A percentile compares a stretch with the other conserved stretches of the same genome.
phyloP scores from a whole-genome alignment of 2,329 filamentous ascomycete species.

The Colletotrichum zoysiae region DNA sequence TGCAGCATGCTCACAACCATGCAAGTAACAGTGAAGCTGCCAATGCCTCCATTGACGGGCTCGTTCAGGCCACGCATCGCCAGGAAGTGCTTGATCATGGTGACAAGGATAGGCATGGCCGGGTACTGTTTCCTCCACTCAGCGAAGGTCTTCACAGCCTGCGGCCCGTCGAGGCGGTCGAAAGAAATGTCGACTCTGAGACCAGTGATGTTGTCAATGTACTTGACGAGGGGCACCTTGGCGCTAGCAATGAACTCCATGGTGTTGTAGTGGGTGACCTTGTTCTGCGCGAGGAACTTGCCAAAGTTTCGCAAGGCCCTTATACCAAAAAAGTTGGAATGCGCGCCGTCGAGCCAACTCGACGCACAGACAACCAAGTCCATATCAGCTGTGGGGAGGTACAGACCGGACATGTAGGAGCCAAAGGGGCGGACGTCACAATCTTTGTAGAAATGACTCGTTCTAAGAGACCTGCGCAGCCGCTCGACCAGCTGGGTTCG shows the following conservation, averaged over 20 bases:
- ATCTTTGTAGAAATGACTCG: constrained; percentile 64
- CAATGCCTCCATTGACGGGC: constrained; percentile 89
- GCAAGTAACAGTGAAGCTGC: constrained; percentile 94
- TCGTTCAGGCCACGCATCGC: constrained; percentile 92
- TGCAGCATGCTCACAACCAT: constrained; percentile 91
- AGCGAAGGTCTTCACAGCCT: constrained; percentile 84
- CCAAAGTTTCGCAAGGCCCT: constrained; percentile 73
- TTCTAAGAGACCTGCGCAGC: constrained; percentile 70
- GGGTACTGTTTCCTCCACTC: constrained; percentile 85
- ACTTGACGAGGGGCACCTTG: constrained; percentile 94
- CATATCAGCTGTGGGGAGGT: constrained; percentile 84
- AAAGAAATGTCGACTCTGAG: constrained; percentile 94
- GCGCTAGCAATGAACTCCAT: constrained; percentile 79
- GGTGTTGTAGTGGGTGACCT: constrained; percentile 68
- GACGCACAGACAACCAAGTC: constrained; percentile 84
- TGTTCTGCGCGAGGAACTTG: constrained; percentile 66
- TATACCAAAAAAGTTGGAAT: constrained; percentile 61
- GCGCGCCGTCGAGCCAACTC: constrained; percentile 53
- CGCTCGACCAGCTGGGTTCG: constrained; percentile 79
- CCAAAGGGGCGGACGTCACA: constrained; percentile 83
- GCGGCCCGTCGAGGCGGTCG: constrained; percentile 86
- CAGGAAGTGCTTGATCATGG: constrained; percentile 92
- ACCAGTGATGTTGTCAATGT: constrained; percentile 80
- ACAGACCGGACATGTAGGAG: constrained; percentile 89
- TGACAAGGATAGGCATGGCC: constrained; percentile 86